phyloP scores from a whole-genome alignment of 176 grass and related monocot species.

The Oryza longistaminata region DNA sequence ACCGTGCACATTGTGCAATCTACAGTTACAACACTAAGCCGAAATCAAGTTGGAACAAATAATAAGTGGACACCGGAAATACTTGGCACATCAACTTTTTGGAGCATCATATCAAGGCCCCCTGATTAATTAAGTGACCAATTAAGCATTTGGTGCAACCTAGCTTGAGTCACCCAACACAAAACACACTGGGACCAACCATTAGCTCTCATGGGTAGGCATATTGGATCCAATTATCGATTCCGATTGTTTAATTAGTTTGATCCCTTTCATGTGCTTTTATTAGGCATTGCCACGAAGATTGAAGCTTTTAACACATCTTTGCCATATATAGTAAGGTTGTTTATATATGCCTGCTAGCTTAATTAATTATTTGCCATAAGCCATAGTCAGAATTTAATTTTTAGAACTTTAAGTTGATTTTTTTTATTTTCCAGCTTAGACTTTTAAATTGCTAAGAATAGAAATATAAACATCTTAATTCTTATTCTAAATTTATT shows the following conservation, averaged over 20 bases:
- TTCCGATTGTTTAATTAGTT: not conserved
- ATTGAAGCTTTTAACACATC: not conserved
- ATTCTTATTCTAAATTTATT: too few relatives aligned
- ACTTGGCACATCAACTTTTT: not conserved
- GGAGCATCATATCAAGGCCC: not conserved
- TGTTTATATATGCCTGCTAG: too few relatives aligned
- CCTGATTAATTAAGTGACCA: not conserved
- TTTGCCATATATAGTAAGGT: not conserved
- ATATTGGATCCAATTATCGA: not conserved
- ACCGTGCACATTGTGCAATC: not conserved
- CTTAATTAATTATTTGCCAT: too few relatives aligned
- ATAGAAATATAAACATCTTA: too few relatives aligned
- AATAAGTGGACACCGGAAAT: not conserved
- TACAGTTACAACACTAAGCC: not conserved
- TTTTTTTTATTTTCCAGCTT: too few relatives aligned
- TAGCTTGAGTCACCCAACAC: not conserved
- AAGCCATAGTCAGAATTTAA: too few relatives aligned
- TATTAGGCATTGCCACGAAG: not conserved
- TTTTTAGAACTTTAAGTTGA: too few relatives aligned
- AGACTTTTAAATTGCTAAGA: too few relatives aligned
- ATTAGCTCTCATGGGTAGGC: not conserved
- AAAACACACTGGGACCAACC: not conserved
- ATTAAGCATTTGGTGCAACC: not conserved
- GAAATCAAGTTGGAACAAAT: not conserved
- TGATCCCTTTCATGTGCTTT: not conserved